Evolutionary conservation across 1,284 basidiomycete species (phyloP), one percentile per base, ranked within the genome.

Genomic region (Ganoderma resinaceum): DNA sequence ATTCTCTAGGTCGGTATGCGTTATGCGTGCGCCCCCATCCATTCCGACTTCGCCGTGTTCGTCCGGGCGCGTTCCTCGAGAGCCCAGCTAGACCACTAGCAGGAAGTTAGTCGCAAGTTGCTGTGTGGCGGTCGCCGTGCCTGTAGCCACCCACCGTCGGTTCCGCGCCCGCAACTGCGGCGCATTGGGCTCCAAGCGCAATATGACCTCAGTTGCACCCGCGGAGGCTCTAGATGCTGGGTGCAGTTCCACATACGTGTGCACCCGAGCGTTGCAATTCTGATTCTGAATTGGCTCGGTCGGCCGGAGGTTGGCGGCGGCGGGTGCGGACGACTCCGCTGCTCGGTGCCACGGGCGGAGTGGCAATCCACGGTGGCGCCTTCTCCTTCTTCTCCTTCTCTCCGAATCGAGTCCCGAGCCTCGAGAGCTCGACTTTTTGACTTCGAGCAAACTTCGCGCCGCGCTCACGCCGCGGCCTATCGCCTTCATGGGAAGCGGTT

Each of bases 91-190:
- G n/a, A n/a, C n/a, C n/a, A n/a, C 42, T 43, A 20, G 42, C 18
- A n/a, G n/a, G n/a, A n/a, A n/a, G n/a, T n/a, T n/a, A n/a, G n/a
- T n/a, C n/a, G n/a, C n/a, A n/a, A n/a, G 42, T 18, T 46, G 43
- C 43, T 29, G 26, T 53, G 26, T 12, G 26, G 20, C 23, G 23
- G 7, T n/a, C n/a, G 43, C 23, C 16, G 43, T 49, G n/a, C n/a
- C n/a, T n/a, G n/a, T n/a, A n/a, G n/a, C n/a, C n/a, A 40, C 20
- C 43, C 43, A n/a, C 16, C 29, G 26, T 55, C 53, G 53, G 53
- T 18, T 20, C 53, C 53, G 53, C 62, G 62, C 33, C 35, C 46
- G 61, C 42, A 64, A 46, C 62, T 63, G 64, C 68, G 66, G 68
- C 66, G 63, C 60, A 58, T 63, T 52, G 52, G 16, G n/a, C 64